These are phyloP conservation scores for Paulownia fortunei DNA, from an alignment of 257 asterid species.

Conservation along the genomic window DNA sequence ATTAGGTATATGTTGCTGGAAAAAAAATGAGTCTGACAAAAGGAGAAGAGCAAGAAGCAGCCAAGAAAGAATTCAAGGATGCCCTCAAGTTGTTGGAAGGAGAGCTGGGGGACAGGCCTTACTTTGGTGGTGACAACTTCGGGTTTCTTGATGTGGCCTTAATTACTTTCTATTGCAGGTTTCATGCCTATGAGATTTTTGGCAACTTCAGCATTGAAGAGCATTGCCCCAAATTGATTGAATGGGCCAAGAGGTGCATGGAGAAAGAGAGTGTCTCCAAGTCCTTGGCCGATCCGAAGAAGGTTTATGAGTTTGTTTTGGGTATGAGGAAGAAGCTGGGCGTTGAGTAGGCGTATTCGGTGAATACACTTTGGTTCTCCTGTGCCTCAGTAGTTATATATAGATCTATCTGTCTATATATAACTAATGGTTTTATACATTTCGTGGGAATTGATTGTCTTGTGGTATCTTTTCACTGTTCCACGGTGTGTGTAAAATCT, in stretches of 20 bases:
- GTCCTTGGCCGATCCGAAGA: constrained; percentile 42
- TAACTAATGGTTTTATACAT: too few species aligned
- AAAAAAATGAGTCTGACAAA: constrained; percentile 37
- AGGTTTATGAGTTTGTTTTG: constrained; percentile 36
- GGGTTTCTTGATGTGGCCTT: constrained; percentile 48
- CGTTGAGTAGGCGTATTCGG: constrained; percentile 10
- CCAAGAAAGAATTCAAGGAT: constrained; percentile 32
- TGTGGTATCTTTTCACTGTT: too few species aligned
- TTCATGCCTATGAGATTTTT: constrained; percentile 37
- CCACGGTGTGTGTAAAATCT: too few species aligned
- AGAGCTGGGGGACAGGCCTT: constrained; percentile 47
- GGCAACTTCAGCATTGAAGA: constrained; percentile 39
- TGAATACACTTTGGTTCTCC: neutral
- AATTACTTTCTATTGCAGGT: constrained; percentile 36
- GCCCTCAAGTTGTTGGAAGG: constrained; percentile 44
- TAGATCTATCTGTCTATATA: neutral
- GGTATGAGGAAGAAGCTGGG: constrained; percentile 25
- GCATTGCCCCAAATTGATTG: constrained; percentile 42
- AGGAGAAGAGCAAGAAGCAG: constrained; percentile 45
- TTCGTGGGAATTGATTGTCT: too few species aligned
- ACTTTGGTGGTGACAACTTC: constrained; percentile 57
- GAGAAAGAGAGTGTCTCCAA: constrained; percentile 44
- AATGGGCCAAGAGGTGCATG: constrained; percentile 50
- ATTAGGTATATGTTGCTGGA: constrained; percentile 33
- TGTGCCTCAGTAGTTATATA: neutral